Base-by-base conservation (phyloP, 768 basidiomycete species). In the Mycena floridula region DNA sequence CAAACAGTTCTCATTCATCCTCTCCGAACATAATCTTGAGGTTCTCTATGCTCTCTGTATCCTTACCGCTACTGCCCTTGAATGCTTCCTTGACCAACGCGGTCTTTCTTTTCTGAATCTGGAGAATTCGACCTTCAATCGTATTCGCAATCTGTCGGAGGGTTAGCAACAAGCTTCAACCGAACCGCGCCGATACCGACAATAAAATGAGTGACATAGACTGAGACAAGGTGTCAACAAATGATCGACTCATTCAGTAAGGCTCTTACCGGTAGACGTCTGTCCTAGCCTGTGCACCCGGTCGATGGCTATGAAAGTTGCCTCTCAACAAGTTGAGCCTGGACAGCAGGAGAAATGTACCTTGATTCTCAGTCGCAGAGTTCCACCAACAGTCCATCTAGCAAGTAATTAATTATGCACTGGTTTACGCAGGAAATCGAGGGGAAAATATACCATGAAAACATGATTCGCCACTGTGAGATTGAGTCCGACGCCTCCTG, bases 381-480 rank as follows among this genome's bases (percentile, higher is more conserved):
- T 90, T 91, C 89, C 89, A 91, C 89, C 89, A 90, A 52, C 87
- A 91, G 55, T 90, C 89, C 88, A 91, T 91, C 88, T 39, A 41
- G n/a, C n/a, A n/a, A n/a, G n/a, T n/a, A n/a, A n/a, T n/a, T n/a
- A n/a, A n/a, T n/a, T n/a, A n/a, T n/a, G n/a, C n/a, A n/a, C n/a
- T n/a, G n/a, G n/a, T n/a, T n/a, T n/a, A n/a, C n/a, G n/a, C n/a
- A n/a, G n/a, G n/a, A n/a, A n/a, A n/a, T n/a, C n/a, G n/a, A n/a
- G n/a, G 8, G 21, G 2, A 13, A 37, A 3, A 55, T 69, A 48
- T 51, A 85, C 88, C 87, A 92, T 87, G 58, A 86, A 91, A 9
- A 91, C 89, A 61, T 90, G 73, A 55, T 91, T 89, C 6, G 89
- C 89, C 11, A 70, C 75, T 21, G 89, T 89, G 44, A 90, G 63